Base-by-base conservation (phyloP, 768 basidiomycete genomes). In the Lyophyllum semitale region DNA sequence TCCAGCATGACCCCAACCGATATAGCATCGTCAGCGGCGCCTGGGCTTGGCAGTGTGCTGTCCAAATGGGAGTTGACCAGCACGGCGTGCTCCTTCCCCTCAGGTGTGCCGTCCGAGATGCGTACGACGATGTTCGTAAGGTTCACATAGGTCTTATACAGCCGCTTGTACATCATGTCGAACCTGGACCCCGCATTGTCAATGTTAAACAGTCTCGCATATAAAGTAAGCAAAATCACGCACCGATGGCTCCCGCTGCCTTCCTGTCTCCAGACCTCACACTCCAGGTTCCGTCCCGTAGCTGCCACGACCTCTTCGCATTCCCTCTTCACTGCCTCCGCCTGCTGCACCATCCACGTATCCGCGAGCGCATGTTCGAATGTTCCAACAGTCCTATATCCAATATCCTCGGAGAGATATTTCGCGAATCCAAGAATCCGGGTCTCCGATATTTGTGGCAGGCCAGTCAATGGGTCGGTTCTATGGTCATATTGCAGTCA, bases 1-100 rank as follows among this genome's bases (percentile, higher is more conserved):
- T 98, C 95, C 30, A 98, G 75, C 93, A 97, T 95, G 38, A 96
- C 84, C 92, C 96, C n/a, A 7, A 95, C 89, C 5, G 92, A 74
- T 8, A 97, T 74, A 1, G 87, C 93, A 64, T 98, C 95, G 64
- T 97, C 95, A 2, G 91, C 84, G 22, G 92, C 93, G 20, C 90
- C 92, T 2, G 93, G 94, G 55, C 88, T 89, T 0, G 95, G 95
- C 18, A 97, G 72, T 0, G 59, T 59, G n/a, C 59, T 59, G 51
- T 97, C 95, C 35, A 97, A 73, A 72, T 98, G 96, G 0, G 93
- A 73, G 58, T 96, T 97, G 48, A 98, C 80, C 42, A 98, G 81
- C 1, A 96, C 79, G 0, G 94, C 91, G 54, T 96, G 85, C 51
- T 84, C 83, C 71, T 92, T 94, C 15, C 85, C 84, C 33, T 76